phyloP scores from a whole-genome alignment of 225 moss, liverwort and hornwort species.

The Polytrichum formosum region DNA sequence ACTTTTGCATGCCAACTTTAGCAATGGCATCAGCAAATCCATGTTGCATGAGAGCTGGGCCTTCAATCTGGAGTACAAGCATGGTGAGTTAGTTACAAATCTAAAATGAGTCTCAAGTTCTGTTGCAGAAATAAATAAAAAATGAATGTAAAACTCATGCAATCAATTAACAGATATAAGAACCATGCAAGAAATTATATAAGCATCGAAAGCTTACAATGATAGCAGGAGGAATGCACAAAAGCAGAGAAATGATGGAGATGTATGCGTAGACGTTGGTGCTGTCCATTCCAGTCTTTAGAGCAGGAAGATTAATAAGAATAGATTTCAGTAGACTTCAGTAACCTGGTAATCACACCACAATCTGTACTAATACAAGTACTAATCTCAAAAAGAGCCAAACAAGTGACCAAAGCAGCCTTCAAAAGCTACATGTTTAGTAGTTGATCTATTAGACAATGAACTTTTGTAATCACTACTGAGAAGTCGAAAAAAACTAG shows the following conservation, averaged over 20 bases:
- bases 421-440: too few species aligned
- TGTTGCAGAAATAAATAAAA: not conserved
- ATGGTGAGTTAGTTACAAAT: not conserved
- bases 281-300: conserved; percentile 97
- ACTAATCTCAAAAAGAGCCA: too few species aligned
- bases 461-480: too few species aligned
- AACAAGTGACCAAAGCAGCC: too few species aligned
- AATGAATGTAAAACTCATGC: not conserved
- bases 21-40: conserved; percentile 70
- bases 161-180: not conserved
- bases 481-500: too few species aligned
- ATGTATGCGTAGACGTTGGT: conserved; percentile 97
- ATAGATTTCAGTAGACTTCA: too few species aligned
- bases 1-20: conserved; percentile 74
- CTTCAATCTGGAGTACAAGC: conserved; percentile 54
- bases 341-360: too few species aligned
- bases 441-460: too few species aligned
- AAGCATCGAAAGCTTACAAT: conserved; percentile 31
- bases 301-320: too few species aligned
- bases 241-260: conserved; percentile 76
- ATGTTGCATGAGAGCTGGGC: conserved; percentile 51
- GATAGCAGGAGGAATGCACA: conserved; percentile 90
- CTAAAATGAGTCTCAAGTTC: too few species aligned
- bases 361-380: too few species aligned
- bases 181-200: not conserved